Evolutionary conservation across 805 yeast genomes (phyloP), one percentile per base, ranked within the genome.

Genomic region (Cyberlindnera euphorbiiphila): DNA sequence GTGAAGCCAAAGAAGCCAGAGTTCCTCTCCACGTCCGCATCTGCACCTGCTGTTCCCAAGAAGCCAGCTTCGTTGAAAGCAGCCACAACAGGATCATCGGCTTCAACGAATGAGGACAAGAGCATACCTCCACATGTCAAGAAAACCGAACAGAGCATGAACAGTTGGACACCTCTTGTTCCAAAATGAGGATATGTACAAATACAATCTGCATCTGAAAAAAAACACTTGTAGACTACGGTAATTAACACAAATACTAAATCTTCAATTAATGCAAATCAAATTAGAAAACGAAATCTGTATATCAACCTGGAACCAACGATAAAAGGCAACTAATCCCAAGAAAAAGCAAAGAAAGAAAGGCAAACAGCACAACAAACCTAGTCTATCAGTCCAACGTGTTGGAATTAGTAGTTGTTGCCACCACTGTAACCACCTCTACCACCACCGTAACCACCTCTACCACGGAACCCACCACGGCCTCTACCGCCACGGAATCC

Each of bases 401-500:
- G n/a, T n/a, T n/a, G n/a, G n/a, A n/a, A n/a, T n/a, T n/a, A n/a
- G n/a, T n/a, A n/a, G n/a, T n/a, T n/a, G n/a, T n/a, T n/a, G 14
- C 32, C 34, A 25, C 39, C 39, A 19, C 52, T 37, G 45, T 32
- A 42, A 24, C 43, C 44, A 35, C 51, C 47, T 36, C 46, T 38
- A 14, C 35, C 42, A 24, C 56, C 47, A 20, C 41, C 27, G 19
- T 43, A 25, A 29, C 47, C 38, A 34, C 53, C 43, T 24, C 48
- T 40, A 25, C 40, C 29, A 25, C 52, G 47, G 22, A 49, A 39
- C 19, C 47, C 35, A 16, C 55, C 42, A 53, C 59, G 57, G 37
- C 65, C 57, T 34, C 68, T 49, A 39, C 70, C 66, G 28, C 72
- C 66, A 31, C 60, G 43, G 26, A 60, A 49, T 25, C 58, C 44